A percentile compares a stretch with the other conserved stretches of the same genome.
Conservation (phyloP, 257 asterid genomes). For the Solanum bulbocastanum region DNA sequence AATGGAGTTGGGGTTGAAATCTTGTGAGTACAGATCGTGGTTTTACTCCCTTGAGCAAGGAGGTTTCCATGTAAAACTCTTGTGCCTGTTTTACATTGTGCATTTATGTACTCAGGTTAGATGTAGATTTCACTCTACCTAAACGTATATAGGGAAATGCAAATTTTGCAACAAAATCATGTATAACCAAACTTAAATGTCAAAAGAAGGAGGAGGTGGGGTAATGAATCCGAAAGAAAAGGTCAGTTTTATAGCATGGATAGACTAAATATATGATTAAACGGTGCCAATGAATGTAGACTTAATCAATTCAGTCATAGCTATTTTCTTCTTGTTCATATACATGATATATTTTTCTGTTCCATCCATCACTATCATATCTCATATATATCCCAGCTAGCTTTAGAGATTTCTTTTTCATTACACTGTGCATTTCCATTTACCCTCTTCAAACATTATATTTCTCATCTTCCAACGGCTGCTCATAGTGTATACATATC, state of each 20-base stretch:
- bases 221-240: constrained; percentile 1
- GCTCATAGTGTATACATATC: neutral
- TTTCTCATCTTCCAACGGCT: neutral
- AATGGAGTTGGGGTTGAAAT: too few relatives aligned
- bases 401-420: neutral
- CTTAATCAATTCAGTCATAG: neutral
- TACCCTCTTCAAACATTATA: neutral
- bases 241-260: neutral
- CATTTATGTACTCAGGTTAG: neutral
- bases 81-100: too few relatives aligned
- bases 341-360: neutral
- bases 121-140: neutral
- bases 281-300: constrained; percentile 25
- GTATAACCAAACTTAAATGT: neutral
- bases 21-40: too few relatives aligned
- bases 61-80: too few relatives aligned
- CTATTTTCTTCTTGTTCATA: neutral
- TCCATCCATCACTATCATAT: constrained; percentile 1
- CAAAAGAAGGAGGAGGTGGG: neutral
- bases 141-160: neutral
- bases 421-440: neutral
- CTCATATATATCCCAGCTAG: neutral
- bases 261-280: neutral
- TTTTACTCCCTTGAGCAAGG: too few relatives aligned
- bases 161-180: neutral